These are phyloP conservation scores for Xerocomus nothofagi DNA, from an alignment of 1,284 basidiomycete genomes.

Conservation along the genomic window DNA sequence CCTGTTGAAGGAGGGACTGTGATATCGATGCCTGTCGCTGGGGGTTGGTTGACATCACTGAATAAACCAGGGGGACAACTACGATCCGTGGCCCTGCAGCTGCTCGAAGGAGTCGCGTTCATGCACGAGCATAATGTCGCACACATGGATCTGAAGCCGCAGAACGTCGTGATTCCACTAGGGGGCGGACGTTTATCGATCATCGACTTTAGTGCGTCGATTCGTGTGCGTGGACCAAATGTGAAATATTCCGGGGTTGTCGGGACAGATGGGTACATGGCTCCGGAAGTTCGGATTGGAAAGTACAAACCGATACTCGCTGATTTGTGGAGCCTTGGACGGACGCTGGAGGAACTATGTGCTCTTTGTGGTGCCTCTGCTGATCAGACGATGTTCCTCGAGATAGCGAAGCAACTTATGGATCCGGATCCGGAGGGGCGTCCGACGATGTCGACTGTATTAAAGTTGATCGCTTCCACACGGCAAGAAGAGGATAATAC, in stretches of 20 bases:
- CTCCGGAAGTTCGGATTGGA: constrained; percentile 5
- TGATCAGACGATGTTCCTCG: neutral
- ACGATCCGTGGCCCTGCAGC: constrained; percentile 7
- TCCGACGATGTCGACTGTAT: too few species aligned
- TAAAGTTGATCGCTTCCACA: too few species aligned
- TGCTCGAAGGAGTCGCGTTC: constrained; percentile 10
- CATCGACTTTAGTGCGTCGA: neutral
- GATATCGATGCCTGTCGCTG: neutral
- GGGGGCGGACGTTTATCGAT: neutral
- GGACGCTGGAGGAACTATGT: constrained; percentile 3
- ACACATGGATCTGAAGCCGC: neutral
- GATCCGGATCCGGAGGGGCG: neutral
- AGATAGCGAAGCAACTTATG: neutral
- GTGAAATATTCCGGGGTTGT: neutral
- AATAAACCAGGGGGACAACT: neutral
- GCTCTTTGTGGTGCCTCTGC: neutral
- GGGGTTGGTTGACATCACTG: neutral
- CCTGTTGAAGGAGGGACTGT: neutral
- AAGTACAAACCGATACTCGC: constrained; percentile 5
- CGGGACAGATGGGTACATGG: constrained; percentile 4
- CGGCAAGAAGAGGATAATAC: too few species aligned
- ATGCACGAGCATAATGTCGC: constrained; percentile 10
- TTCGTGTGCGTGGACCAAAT: neutral
- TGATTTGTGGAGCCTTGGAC: constrained; percentile 7
- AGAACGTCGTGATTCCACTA: neutral